phyloP scores from a whole-genome alignment of 179 eudicot species.

The Heliamphora pulchella region DNA sequence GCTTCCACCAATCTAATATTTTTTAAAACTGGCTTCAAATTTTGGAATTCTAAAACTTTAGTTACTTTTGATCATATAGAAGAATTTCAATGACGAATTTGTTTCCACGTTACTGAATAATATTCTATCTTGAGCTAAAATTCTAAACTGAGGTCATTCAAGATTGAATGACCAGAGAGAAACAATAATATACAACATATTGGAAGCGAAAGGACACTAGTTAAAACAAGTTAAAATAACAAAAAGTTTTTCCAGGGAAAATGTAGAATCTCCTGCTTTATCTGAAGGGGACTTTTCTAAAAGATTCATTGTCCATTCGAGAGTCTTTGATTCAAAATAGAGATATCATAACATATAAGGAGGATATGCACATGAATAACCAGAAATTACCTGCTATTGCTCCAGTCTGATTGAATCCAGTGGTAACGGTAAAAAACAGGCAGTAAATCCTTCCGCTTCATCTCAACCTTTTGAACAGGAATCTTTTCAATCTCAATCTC shows the following conservation, averaged over 20 bases:
- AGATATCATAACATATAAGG: neutral
- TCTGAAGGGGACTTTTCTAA: neutral
- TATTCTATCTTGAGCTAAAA: no score
- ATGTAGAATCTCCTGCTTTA: neutral
- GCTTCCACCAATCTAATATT: no score
- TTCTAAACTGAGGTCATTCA: no score
- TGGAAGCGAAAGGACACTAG: neutral
- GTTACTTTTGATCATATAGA: no score
- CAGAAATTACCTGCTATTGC: conserved; percentile 49
- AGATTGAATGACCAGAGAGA: neutral
- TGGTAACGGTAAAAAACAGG: conserved; percentile 82
- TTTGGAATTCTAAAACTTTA: no score
- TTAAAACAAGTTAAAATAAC: neutral
- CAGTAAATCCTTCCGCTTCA: conserved; percentile 71
- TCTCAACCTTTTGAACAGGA: conserved; percentile 60
- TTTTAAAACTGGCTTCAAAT: no score
- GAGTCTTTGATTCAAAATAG: neutral
- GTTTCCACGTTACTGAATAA: no score
- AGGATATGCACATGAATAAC: neutral
- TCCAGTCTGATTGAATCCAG: conserved; percentile 54
- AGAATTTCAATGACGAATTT: no score
- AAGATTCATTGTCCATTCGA: no score
- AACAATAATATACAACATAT: neutral
- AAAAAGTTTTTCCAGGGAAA: neutral
- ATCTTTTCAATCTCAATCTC: conserved; percentile 76